Evolutionary conservation across 306 rosid genomes (phyloP), one percentile per base, ranked within the genome.

Genomic region (Prunus campanulata): DNA sequence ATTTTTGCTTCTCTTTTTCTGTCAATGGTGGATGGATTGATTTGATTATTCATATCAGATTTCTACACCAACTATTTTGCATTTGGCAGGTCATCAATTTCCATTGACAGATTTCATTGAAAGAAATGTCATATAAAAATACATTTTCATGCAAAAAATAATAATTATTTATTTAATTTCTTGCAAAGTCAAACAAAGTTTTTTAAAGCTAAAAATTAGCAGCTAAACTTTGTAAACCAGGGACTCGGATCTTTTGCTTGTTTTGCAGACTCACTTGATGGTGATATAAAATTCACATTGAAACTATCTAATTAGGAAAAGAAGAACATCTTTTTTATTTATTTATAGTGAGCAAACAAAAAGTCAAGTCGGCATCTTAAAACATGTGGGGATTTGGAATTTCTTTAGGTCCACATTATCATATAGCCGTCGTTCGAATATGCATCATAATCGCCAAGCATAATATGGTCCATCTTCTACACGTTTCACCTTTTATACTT

Each of bases 1-100:
- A 60, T 12, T 22, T 29, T 11, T 75, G 20, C 2, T 5, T 14
- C 66, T 65, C 18, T 19, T 11, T 18, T 30, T 66, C 47, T 35
- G 13, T 13, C 0, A 47, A 39, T 29, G 72, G 71, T 27, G 68
- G 72, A 50, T 42, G 68, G 72, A 50, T 32, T 70, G 71, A 66
- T 83, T 63, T 74, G 78, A 75, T 74, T 57, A 77, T 55, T 74
- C 71, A 19, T 74, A 39, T 59, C 75, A 48, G 64, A 66, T 27
- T 48, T 74, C 57, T 54, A 20, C 66, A 20, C 66, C 73, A 61
- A 56, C 63, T 63, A 24, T 77, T 73, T 63, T 54, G 39, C 75
- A 47, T 71, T 67, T 30, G 66, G 32, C 63, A 64, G 57, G 57
- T 48, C 44, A 44, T 39, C 25, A n/a, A 24, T 70, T 63, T 54